A percentile compares a stretch with the other conserved stretches of the same genome.
Evolutionary conservation across 768 basidiomycete genomes (phyloP).

Genomic region (Pulveroboletus frians): DNA sequence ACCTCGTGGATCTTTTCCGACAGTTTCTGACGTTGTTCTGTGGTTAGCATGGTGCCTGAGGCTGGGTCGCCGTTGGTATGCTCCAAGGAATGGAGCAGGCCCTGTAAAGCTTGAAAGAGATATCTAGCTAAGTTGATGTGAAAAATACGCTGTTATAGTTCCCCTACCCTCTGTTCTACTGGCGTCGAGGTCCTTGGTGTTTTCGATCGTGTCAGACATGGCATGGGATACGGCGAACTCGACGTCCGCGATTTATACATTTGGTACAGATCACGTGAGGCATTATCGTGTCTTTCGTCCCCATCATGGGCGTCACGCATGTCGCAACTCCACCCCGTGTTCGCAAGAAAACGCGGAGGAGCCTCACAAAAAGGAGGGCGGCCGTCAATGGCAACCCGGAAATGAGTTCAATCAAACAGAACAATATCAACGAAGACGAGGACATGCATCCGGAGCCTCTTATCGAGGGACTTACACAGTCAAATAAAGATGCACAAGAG

Average conservation of each 20-base stretch:
- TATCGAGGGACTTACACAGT: constrained; percentile 1
- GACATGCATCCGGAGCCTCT: constrained; percentile 27
- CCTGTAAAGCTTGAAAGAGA: constrained; percentile 34
- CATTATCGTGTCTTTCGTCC: constrained; percentile 8
- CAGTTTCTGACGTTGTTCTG: constrained; percentile 48
- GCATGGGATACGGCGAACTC: background rate
- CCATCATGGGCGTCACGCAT: constrained; percentile 40
- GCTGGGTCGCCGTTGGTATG: constrained; percentile 9
- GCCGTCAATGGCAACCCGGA: constrained; percentile 7
- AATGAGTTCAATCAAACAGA: constrained; percentile 8
- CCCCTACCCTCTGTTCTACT: constrained; percentile 37
- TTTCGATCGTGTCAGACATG: constrained; percentile 20
- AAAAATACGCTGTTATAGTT: background rate
- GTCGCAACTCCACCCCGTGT: constrained; percentile 26
- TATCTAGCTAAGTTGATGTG: constrained; percentile 6
- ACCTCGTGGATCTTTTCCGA: constrained; percentile 59
- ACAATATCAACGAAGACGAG: constrained; percentile 22
- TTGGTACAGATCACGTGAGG: constrained; percentile 16
- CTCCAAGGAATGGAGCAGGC: constrained; percentile 35
- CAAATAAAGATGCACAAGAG: constrained; percentile 23
- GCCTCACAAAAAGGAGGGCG: constrained; percentile 37
- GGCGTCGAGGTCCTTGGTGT: constrained; percentile 26
- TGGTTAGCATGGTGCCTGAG: constrained; percentile 30
- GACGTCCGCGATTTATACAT: too few species aligned
- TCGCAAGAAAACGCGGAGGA: constrained; percentile 43